Percentiles rank a stretch among this genome's conserved stretches.
Evolutionary conservation across 495 filamentous ascomycete species (phyloP).

Genomic region (Penicillium lividum): DNA sequence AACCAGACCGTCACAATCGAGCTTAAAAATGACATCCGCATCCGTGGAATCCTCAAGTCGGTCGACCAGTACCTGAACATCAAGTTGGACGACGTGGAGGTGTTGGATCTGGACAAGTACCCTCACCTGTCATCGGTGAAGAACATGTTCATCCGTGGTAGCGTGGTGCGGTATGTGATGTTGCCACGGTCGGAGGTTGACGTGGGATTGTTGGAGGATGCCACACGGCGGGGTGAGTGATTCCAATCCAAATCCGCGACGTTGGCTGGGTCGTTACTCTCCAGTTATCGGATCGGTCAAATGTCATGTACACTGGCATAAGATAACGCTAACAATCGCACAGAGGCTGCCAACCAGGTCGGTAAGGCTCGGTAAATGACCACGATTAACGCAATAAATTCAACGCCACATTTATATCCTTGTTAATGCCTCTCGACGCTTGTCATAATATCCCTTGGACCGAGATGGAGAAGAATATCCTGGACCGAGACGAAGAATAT

Average conservation of each 20-base stretch:
- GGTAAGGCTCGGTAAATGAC: slow-evolving; percentile 46
- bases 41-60: slow-evolving; percentile 89
- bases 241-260: neutral
- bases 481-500: slow-evolving; percentile 2
- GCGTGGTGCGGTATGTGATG: slow-evolving; percentile 94
- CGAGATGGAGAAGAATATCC: slow-evolving; percentile 7
- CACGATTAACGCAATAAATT: slow-evolving; percentile 13
- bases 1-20: slow-evolving; percentile 96
- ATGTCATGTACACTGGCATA: no score
- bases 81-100: slow-evolving; percentile 92
- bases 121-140: slow-evolving; percentile 94
- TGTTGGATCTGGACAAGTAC: slow-evolving; percentile 87
- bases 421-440: slow-evolving; percentile 22
- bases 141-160: slow-evolving; percentile 97
- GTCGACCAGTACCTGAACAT: slow-evolving; percentile 99
- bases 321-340: slow-evolving; percentile 10
- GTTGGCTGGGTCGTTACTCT: neutral
- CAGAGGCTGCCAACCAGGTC: slow-evolving; percentile 56
- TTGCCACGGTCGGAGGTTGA: slow-evolving; percentile 86
- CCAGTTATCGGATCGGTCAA: no score
- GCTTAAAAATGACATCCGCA: slow-evolving; percentile 98
- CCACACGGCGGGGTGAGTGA: slow-evolving; percentile 82
- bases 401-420: slow-evolving; percentile 19
- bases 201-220: slow-evolving; percentile 89
- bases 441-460: slow-evolving; percentile 21